Evolutionary conservation across 164 flowering plant genomes (phyloP).

Genomic region (Stephania cephalantha): DNA sequence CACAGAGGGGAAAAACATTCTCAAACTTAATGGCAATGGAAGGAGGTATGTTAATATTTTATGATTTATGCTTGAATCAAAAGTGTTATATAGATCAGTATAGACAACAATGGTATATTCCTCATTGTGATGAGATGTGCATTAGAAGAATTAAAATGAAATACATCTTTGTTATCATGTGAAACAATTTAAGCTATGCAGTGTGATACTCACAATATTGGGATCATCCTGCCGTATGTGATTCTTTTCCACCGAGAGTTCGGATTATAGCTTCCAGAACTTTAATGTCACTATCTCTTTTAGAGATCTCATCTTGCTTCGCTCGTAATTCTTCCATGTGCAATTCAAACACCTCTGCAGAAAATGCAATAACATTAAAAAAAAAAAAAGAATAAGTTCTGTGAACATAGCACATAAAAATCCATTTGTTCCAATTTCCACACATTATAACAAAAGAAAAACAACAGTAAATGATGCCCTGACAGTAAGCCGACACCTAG

Average conservation of each 20-base stretch:
- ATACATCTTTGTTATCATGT: not conserved
- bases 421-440: not conserved
- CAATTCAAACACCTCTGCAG: constrained; percentile 15
- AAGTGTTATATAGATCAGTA: too few relatives aligned
- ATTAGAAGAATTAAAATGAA: not conserved
- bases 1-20: too few relatives aligned
- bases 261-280: constrained; percentile 11
- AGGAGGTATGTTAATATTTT: too few relatives aligned
- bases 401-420: not conserved
- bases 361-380: not conserved
- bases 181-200: too few relatives aligned
- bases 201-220: not conserved
- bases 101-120: not conserved
- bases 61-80: too few relatives aligned
- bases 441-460: not conserved
- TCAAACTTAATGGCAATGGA: too few relatives aligned
- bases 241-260: constrained; percentile 8
- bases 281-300: constrained; percentile 9
- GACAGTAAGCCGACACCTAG: not conserved
- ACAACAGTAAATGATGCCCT: not conserved
- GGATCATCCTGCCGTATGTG: not conserved
- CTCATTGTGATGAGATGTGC: not conserved
- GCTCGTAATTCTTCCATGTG: constrained; percentile 12
- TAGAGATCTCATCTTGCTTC: constrained; percentile 12
- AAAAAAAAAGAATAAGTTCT: not conserved